Conservation (phyloP, 2,329 filamentous ascomycete species). For the Emmonsia crescens region DNA sequence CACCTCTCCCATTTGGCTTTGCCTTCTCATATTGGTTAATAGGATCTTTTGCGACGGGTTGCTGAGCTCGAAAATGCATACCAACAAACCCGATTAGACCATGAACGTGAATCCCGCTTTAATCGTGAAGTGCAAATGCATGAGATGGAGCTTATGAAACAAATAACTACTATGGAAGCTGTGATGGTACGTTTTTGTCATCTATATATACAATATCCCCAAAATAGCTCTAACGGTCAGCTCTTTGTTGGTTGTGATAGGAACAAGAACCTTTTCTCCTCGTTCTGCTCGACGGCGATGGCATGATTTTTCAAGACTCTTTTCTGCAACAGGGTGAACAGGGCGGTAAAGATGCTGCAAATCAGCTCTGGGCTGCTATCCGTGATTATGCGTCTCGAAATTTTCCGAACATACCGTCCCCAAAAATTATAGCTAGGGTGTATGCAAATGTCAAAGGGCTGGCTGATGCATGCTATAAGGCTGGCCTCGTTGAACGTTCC, state of each 20-base stretch:
- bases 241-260: constrained; percentile 20
- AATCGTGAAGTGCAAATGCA: constrained; percentile 39
- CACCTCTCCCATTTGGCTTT: not conserved
- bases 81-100: constrained; percentile 35
- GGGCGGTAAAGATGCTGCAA: constrained; percentile 45
- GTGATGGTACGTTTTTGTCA: constrained; percentile 31
- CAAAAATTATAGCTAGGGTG: constrained; percentile 42
- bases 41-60: constrained; percentile 38
- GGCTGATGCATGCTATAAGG: constrained; percentile 37
- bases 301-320: constrained; percentile 44
- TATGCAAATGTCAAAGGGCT: constrained; percentile 45
- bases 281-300: constrained; percentile 46
- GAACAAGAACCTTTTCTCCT: constrained; percentile 45
- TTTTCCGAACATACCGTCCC: constrained; percentile 32
- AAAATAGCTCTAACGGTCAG: not conserved
- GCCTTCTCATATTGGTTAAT: constrained; percentile 4
- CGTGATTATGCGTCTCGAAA: constrained; percentile 33
- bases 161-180: constrained; percentile 34
- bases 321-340: constrained; percentile 40
- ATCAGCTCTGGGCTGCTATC: constrained; percentile 35
- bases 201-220: not conserved
- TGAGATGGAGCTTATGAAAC: constrained; percentile 38
- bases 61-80: constrained; percentile 35
- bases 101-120: constrained; percentile 38
- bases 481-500: constrained; percentile 35